phyloP scores from a whole-genome alignment of 495 filamentous ascomycete genomes.

The Aspergillus funiculosus region DNA sequence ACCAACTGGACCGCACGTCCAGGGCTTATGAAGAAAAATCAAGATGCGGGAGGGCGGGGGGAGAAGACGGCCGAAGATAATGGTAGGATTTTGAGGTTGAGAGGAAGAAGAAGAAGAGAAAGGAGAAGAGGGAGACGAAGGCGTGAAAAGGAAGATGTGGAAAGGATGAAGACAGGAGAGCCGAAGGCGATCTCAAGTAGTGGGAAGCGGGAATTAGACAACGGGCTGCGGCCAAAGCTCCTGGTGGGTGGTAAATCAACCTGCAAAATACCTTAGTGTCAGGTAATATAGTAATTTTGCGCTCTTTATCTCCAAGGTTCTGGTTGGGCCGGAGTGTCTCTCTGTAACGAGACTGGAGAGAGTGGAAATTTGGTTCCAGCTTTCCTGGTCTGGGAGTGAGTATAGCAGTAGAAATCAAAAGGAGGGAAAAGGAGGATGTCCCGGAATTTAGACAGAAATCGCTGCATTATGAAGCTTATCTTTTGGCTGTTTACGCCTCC shows the following conservation, averaged over 20 bases:
- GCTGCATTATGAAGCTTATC: too few species aligned
- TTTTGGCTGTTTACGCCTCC: slow-evolving; percentile 9
- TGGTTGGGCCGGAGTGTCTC: background rate
- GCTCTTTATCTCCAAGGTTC: background rate
- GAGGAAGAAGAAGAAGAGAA: slow-evolving; percentile 6
- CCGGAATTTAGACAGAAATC: too few species aligned
- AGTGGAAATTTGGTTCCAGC: background rate
- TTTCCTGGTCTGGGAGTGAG: background rate
- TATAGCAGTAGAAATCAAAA: background rate
- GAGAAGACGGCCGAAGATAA: slow-evolving; percentile 3
- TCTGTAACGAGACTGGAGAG: background rate
- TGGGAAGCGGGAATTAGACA: slow-evolving; percentile 19
- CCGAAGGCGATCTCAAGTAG: slow-evolving; percentile 18
- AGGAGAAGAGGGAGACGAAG: slow-evolving; percentile 8
- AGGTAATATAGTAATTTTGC: slow-evolving; percentile 4
- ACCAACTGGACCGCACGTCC: slow-evolving; percentile 17
- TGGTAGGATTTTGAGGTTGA: slow-evolving; percentile 1
- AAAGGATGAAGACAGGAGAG: slow-evolving; percentile 17
- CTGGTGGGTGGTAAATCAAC: slow-evolving; percentile 16
- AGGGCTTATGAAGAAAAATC: slow-evolving; percentile 13
- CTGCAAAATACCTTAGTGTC: slow-evolving; percentile 18
- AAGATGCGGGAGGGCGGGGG: slow-evolving; percentile 5
- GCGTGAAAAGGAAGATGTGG: slow-evolving; percentile 13
- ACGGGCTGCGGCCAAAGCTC: slow-evolving; percentile 21
- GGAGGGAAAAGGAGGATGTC: background rate